Conservation (phyloP, 1,284 basidiomycete species). For the Malassezia equina region DNA sequence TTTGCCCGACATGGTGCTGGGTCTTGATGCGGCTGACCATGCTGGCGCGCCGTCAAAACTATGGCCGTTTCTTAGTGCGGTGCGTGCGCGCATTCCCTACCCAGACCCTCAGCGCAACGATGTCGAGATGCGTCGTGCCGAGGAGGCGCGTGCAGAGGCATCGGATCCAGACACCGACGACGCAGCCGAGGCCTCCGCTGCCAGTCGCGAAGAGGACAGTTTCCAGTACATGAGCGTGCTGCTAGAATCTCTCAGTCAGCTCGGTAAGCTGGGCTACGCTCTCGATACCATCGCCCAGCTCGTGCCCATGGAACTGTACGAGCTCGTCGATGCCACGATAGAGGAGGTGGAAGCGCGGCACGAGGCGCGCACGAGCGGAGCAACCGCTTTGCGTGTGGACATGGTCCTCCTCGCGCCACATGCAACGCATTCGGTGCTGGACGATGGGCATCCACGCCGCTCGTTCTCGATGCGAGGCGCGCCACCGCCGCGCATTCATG, state of each 20-base stretch:
- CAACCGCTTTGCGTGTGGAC: slow-evolving; percentile 59
- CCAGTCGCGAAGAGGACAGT: slow-evolving; percentile 80
- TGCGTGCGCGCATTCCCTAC: slow-evolving; percentile 6
- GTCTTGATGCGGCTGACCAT: slow-evolving; percentile 14
- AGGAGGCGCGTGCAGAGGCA: not conserved
- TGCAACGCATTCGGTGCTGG: slow-evolving; percentile 13
- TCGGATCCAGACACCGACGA: not conserved
- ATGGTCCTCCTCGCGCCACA: slow-evolving; percentile 37
- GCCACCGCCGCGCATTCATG: slow-evolving; percentile 23
- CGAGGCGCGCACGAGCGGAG: slow-evolving; percentile 55
- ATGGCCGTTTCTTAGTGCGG: not conserved
- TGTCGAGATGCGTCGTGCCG: slow-evolving; percentile 7
- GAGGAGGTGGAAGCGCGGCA: slow-evolving; percentile 68
- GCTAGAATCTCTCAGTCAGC: slow-evolving; percentile 76
- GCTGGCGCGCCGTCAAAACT: slow-evolving; percentile 3
- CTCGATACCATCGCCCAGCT: slow-evolving; percentile 77
- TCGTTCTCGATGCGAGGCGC: slow-evolving; percentile 26
- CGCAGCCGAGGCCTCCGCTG: slow-evolving; percentile 19
- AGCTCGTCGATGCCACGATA: slow-evolving; percentile 73
- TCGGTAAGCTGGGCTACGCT: slow-evolving; percentile 76
- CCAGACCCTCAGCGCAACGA: slow-evolving; percentile 11
- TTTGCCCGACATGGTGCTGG: slow-evolving; percentile 34
- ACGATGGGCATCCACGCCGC: slow-evolving; percentile 18
- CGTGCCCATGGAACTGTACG: slow-evolving; percentile 71
- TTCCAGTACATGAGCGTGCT: slow-evolving; percentile 90